A percentile compares a stretch with the other conserved stretches of the same genome.
Conservation (phyloP, 129 eudicot genomes). For the Escallonia herrerae region DNA sequence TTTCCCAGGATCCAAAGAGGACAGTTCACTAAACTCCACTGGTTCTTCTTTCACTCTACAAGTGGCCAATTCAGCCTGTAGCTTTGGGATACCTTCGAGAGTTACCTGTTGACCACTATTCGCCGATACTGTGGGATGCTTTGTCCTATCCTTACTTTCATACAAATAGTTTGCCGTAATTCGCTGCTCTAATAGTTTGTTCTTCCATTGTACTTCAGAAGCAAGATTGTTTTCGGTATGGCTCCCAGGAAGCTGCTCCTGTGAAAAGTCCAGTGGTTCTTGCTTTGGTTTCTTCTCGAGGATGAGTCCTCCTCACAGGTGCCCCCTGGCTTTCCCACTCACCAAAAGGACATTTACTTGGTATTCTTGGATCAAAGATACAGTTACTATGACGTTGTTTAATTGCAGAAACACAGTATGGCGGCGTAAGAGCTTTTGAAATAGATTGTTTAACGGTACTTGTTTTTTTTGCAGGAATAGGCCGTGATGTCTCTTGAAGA, state of each 20-base stretch:
- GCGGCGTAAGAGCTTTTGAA: not conserved
- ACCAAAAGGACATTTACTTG: not conserved
- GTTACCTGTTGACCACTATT: slow-evolving; percentile 2
- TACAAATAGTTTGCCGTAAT: not conserved
- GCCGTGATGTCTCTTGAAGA: too few species aligned
- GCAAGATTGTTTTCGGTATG: not conserved
- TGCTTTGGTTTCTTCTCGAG: too few species aligned
- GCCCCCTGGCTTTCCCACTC: too few species aligned
- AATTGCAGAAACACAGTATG: too few species aligned
- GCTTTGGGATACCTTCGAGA: slow-evolving; percentile 3
- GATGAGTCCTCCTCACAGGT: too few species aligned
- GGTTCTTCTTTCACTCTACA: slow-evolving; percentile 1
- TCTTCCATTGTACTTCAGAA: not conserved
- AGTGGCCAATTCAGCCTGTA: not conserved
- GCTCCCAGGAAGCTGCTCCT: not conserved
- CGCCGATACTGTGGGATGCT: not conserved
- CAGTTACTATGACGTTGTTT: not conserved
- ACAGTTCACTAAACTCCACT: not conserved
- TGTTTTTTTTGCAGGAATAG: too few species aligned
- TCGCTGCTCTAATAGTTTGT: not conserved
- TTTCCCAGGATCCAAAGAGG: not conserved
- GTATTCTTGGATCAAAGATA: not conserved
- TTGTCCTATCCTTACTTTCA: not conserved
- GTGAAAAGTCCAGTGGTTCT: not conserved
- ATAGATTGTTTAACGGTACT: not conserved